phyloP scores from a whole-genome alignment of 164 flowering plant species.

The Nymphaea thermarum region DNA sequence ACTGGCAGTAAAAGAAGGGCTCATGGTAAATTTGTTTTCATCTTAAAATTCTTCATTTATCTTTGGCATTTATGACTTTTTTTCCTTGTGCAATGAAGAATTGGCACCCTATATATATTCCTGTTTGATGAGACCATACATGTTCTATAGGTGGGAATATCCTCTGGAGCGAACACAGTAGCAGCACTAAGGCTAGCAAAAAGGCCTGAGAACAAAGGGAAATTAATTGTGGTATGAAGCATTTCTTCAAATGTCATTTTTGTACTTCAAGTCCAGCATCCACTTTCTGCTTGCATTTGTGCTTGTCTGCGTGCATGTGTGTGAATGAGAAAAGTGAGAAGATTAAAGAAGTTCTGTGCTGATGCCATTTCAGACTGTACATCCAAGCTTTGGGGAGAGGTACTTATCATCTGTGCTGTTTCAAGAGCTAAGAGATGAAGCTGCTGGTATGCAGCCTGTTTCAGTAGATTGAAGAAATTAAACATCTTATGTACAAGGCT shows the following conservation, averaged over 20 bases:
- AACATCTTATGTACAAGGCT: neutral
- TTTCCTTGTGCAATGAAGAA: neutral
- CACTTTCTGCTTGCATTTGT: neutral
- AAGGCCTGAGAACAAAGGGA: constrained; percentile 95
- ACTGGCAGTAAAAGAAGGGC: constrained; percentile 88
- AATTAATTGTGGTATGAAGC: constrained; percentile 86
- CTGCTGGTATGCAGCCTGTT: constrained; percentile 84
- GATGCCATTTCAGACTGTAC: constrained; percentile 49
- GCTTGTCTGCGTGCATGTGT: neutral
- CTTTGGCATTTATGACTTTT: neutral
- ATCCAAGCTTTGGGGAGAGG: constrained; percentile 92
- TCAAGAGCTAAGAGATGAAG: constrained; percentile 74
- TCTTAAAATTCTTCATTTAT: too few species aligned
- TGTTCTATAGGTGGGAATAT: constrained; percentile 66
- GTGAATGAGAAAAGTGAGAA: neutral
- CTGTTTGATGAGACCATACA: neutral
- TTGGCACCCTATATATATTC: neutral
- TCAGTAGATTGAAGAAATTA: constrained; percentile 45
- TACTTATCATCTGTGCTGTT: constrained; percentile 84
- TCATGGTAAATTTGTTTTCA: constrained; percentile 41
- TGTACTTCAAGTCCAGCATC: neutral
- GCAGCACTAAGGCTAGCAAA: constrained; percentile 84
- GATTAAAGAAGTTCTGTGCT: neutral
- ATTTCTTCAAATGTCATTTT: neutral
- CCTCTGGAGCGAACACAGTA: constrained; percentile 93